Evolutionary conservation across 768 basidiomycete species (phyloP).

Genomic region (Rhodosporidiobolus sp.): DNA sequence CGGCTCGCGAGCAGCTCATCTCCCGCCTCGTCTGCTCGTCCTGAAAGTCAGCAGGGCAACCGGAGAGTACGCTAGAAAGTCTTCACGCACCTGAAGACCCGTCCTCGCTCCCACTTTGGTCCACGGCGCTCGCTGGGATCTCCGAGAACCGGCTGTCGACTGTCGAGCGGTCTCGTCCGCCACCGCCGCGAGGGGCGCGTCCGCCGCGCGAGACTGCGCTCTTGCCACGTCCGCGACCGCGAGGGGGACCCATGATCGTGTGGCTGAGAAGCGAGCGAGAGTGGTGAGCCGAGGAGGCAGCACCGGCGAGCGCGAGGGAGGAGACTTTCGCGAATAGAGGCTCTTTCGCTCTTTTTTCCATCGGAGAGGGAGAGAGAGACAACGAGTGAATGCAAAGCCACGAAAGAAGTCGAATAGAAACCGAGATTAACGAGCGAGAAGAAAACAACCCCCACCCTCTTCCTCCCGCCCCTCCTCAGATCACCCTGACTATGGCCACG

Average conservation of each 20-base stretch:
- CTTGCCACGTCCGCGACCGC: not conserved
- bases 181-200: not conserved
- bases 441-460: not conserved
- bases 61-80: too few species aligned
- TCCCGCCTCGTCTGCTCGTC: not conserved
- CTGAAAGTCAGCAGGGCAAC: too few species aligned
- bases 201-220: not conserved
- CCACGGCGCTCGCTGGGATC: constrained; percentile 6
- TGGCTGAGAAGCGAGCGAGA: too few species aligned
- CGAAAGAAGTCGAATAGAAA: not conserved
- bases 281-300: too few species aligned
- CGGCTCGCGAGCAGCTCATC: not conserved
- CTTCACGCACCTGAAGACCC: not conserved
- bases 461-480: not conserved
- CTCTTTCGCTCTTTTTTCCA: not conserved
- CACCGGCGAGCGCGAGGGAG: too few species aligned
- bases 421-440: not conserved
- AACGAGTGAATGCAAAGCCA: not conserved
- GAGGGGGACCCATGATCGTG: not conserved
- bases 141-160: too few species aligned
- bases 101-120: not conserved
- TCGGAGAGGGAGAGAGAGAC: not conserved
- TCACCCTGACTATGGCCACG: not conserved
- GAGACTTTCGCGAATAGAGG: not conserved
- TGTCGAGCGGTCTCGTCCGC: not conserved